Base-by-base conservation (phyloP, 192 early-diverging fungal genomes). In the Oehlia diaphana region DNA sequence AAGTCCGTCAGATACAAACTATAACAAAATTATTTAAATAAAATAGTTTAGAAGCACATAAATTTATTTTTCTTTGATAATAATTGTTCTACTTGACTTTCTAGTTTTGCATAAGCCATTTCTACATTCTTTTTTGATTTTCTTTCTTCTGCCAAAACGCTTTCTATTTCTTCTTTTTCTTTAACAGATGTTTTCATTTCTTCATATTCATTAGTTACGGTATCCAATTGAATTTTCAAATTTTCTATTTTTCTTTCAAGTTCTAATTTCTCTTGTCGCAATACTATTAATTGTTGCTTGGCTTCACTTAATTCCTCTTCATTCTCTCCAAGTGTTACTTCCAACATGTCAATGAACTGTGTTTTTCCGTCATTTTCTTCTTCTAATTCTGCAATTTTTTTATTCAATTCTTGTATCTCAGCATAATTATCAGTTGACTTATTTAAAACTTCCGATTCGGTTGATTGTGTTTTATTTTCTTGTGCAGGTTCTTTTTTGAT, bases 21-120 rank as follows among this genome's bases (percentile, higher is more conserved):
- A 58, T 7, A 58, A 58, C 53, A 58, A 58, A 58, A 16, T 58
- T 21, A 21, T 21, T 21, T 58, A 58, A 75, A 86, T 68, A 23
- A 65, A 65, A 6, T 26, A 65, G 4, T 12, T 65, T 65, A 65
- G 19, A 65, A 65, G 64, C 64, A 65, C 64, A 65, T 65, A 14
- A 65, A 65, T 65, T 65, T 65, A 65, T 31, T 65, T 65, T 14
- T 65, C 23, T 65, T 65, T 7, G 64, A 23, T 23, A 65, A 28
- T 28, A 65, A 31, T 65, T 65, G 23, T 65, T 65, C 64, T 4
- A 65, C n/a, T 65, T 65, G 64, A 65, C 28, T 65, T 31, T 65
- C 64, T 31, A 65, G 64, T 65, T 65, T 23, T 9, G 64, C 64
- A 4, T 28, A 65, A 65, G 64, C 64, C 19, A 65, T 31, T 26